Evolutionary conservation across 805 yeast species (phyloP).

Genomic region (Candida argentea): DNA sequence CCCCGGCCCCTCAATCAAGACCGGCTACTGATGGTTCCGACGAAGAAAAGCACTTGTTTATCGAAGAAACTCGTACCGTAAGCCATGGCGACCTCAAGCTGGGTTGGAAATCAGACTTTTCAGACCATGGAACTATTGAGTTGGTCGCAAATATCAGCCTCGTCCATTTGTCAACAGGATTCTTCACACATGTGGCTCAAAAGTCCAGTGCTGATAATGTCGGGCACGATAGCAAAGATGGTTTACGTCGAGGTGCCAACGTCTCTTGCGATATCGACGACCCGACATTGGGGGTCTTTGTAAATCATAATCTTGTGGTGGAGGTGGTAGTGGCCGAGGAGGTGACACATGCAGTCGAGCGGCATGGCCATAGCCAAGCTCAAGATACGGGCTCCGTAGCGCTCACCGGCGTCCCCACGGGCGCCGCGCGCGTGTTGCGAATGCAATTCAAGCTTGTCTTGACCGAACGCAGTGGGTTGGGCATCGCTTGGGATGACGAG

Average conservation of each 20-base stretch:
- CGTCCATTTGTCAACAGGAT: constrained; percentile 46
- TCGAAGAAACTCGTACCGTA: constrained; percentile 67
- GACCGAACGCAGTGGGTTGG: constrained; percentile 89
- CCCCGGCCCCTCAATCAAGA: constrained; percentile 1
- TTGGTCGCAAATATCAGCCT: constrained; percentile 63
- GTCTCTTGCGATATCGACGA: constrained; percentile 77
- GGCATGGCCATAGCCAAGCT: constrained; percentile 1
- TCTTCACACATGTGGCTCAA: constrained; percentile 29
- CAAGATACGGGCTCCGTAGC: constrained; percentile 14
- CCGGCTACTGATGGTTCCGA: constrained; percentile 8
- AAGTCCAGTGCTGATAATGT: constrained; percentile 29
- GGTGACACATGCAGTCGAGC: constrained; percentile 32
- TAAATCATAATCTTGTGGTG: constrained; percentile 65
- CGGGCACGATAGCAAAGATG: constrained; percentile 15
- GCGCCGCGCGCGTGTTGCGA: constrained; percentile 86
- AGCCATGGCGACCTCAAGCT: constrained; percentile 71
- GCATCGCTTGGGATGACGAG: constrained; percentile 98
- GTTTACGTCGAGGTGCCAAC: constrained; percentile 34
- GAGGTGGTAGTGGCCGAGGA: constrained; percentile 97
- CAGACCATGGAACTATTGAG: constrained; percentile 70
- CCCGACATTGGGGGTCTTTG: constrained; percentile 66
- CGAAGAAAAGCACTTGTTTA: constrained; percentile 28
- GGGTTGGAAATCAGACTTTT: constrained; percentile 95
- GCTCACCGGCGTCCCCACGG: constrained; percentile 68
- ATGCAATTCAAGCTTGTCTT: constrained; percentile 86